Base-by-base conservation (phyloP, 208 protist species). In the Jaenimonas drosophilae region DNA sequence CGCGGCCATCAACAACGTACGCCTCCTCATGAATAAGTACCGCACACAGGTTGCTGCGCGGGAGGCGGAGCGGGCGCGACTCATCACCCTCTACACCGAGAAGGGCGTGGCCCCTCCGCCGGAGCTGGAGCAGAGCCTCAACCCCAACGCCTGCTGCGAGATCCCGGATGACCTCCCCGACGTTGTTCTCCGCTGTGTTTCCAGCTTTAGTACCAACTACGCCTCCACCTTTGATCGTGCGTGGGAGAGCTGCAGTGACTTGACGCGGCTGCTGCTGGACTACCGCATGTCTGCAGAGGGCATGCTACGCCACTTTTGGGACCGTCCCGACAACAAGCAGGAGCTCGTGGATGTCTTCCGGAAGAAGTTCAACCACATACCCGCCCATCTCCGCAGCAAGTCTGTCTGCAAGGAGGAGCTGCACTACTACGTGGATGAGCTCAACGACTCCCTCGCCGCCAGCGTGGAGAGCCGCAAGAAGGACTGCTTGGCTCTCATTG, bases 401-500 rank as follows among this genome's bases (percentile, higher is more conserved):
- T 45, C 55, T 0, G 30, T 48, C 9, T 80, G 82, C 58, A 91
- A 91, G 44, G 75, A 82, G 19, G 82, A 91, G 54, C 62, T 91
- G 29, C 82, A 91, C 39, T 41, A 76, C 29, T 47, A 59, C 47
- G 33, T 75, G 2, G 73, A 83, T 46, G 54, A 76, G 28, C 48
- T 70, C 5, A 36, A 43, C 32, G 60, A 71, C 14, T 64, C 64
- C 0, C 41, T 89, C 21, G 76, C 71, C 48, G 58, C 57, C 33
- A 64, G 53, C 29, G 64, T 77, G 21, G 67, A 76, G 37, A 17
- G 34, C 1, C 64, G 62, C 30, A 55, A 64, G 40, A 45, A 39
- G 0, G 76, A 84, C 34, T 59, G 61, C 32, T 20, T 30, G 5
- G 49, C 59, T 9, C 51, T 76, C 26, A 65, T 81, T 29, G 75